Percentiles rank a stretch among this genome's conserved stretches.
phyloP scores from a whole-genome alignment of 305 asterid species.

The Striga hermonthica region DNA sequence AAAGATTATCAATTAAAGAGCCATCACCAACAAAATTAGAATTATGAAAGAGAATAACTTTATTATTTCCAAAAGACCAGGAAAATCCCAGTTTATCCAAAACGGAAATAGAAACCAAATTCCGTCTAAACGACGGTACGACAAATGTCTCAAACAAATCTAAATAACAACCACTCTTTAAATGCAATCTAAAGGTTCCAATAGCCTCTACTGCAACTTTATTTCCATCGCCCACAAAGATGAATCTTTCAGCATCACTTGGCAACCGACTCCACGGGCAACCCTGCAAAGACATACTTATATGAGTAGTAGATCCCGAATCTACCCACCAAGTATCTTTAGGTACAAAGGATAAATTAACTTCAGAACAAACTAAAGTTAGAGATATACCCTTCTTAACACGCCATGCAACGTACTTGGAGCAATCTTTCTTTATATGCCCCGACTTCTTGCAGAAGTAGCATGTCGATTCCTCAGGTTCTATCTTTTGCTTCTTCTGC shows the following conservation, averaged over 20 bases:
- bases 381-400: background rate
- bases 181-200: background rate
- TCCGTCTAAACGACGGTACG: background rate
- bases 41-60: background rate
- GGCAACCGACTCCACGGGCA: background rate
- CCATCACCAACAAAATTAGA: background rate
- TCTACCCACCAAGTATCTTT: slow-evolving; percentile 2
- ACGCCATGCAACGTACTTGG: too few species aligned
- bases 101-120: background rate
- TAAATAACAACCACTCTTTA: background rate
- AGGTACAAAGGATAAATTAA: background rate
- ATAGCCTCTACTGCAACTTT: background rate
- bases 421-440: too few species aligned
- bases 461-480: too few species aligned
- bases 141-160: background rate
- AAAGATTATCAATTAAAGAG: background rate
- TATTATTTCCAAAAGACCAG: background rate
- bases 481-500: background rate
- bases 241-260: slow-evolving; percentile 1
- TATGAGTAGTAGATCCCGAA: background rate
- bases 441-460: too few species aligned
- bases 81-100: background rate
- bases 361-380: background rate
- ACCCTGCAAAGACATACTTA: background rate
- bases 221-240: background rate